Percentiles rank a stretch among this genome's conserved stretches.
Evolutionary conservation across 441 rosid species (phyloP).

Genomic region (Geranium incanum): DNA sequence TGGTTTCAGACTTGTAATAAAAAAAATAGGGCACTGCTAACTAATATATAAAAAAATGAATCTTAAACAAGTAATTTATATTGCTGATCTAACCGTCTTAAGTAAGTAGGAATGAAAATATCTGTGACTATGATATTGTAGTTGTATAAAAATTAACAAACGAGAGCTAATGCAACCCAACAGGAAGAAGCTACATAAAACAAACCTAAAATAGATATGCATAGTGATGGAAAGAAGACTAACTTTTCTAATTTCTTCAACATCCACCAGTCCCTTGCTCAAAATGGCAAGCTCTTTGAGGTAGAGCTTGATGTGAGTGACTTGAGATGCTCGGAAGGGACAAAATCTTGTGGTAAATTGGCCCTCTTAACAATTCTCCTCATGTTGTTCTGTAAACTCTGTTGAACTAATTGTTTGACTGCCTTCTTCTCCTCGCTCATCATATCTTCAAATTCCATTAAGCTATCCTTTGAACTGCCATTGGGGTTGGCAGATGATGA

Average conservation of each 20-base stretch:
- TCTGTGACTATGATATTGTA: slow-evolving; percentile 13
- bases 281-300: slow-evolving; percentile 92
- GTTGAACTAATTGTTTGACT: slow-evolving; percentile 86
- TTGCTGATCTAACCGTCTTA: background rate
- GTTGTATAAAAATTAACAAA: slow-evolving; percentile 10
- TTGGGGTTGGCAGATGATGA: slow-evolving; percentile 35
- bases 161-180: background rate
- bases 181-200: slow-evolving; percentile 20
- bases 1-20: background rate
- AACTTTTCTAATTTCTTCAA: slow-evolving; percentile 21
- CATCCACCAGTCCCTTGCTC: slow-evolving; percentile 22
- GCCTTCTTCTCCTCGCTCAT: slow-evolving; percentile 98
- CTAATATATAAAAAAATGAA: background rate
- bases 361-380: slow-evolving; percentile 94
- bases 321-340: slow-evolving; percentile 85
- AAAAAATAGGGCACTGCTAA: background rate
- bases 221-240: slow-evolving; percentile 28
- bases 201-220: background rate
- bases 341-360: slow-evolving; percentile 91
- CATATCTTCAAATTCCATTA: slow-evolving; percentile 56
- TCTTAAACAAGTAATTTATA: background rate
- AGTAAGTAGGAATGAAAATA: slow-evolving; percentile 8
- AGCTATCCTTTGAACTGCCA: slow-evolving; percentile 36
- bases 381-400: slow-evolving; percentile 92
- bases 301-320: slow-evolving; percentile 75